Evolutionary conservation across 495 filamentous ascomycete genomes (phyloP), one percentile per base, ranked within the genome.

Genomic region (Penicillium cosmopolitanum): DNA sequence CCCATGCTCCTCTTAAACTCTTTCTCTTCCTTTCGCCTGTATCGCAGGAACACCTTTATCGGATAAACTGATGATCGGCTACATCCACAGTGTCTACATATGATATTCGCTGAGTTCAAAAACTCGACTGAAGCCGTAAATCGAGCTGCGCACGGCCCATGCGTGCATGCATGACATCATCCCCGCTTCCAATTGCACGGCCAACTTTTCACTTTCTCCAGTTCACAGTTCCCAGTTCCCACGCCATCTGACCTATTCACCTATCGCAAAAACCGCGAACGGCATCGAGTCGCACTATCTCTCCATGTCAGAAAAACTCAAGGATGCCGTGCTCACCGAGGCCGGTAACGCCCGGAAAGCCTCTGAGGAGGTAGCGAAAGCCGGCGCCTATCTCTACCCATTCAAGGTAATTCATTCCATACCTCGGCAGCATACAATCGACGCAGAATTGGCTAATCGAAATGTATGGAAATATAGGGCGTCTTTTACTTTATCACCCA

Each of bases 341-440:
- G 69, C 72, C n/a, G 61, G 68, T 3, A 66, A 62, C 6, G 60
- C 73, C 58, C 81, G 73, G 52, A 61, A 65, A 16, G 72, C 88
- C 11, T 73, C 89, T 16, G 70, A 79, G 15, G 85, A 88, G 60
- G 87, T 91, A 21, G 84, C 84, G 34, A 83, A 73, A 60, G 94
- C 91, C 51, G 82, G 85, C 18, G 85, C 91, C n/a, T 96, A 93
- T 68, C 64, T 93, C 51, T 96, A 96, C 75, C 93, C 93, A 44
- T 77, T 96, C 66, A 91, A 90, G 77, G 92, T 89, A 76, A 46
- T 7, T 28, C 35, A 12, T 36, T 19, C n/a, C 21, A n/a, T 33
- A 33, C 43, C 28, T 7, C 2, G 4, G 28, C 28, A 31, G 8
- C 8, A 31, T 0, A 31, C 6, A 31, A 31, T 31, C 28, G 8